Conservation (phyloP, 176 grass and related monocot genomes). For the Avena atlantica region DNA sequence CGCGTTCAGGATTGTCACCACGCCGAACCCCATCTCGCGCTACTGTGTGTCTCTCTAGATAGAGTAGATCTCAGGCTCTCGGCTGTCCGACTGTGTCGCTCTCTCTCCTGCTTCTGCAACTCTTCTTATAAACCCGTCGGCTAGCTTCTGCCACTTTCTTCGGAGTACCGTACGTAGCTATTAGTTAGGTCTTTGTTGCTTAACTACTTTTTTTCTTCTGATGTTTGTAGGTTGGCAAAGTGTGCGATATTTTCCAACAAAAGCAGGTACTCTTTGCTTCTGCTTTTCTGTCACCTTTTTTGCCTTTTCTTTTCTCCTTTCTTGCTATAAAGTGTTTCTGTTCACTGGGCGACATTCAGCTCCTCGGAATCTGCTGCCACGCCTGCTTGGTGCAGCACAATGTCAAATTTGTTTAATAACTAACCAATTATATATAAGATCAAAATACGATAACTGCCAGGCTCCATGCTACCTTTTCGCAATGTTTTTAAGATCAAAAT, state of each 20-base stretch:
- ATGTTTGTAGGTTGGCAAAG: neutral
- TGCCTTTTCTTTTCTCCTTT: no score
- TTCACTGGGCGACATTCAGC: no score
- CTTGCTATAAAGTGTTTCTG: no score
- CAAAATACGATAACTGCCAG: no score
- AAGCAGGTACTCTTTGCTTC: neutral
- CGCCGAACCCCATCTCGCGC: conserved; percentile 62
- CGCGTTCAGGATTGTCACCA: conserved; percentile 56
- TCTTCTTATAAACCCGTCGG: neutral
- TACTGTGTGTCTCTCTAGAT: neutral
- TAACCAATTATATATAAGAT: no score
- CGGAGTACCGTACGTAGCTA: neutral
- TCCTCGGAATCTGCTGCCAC: no score
- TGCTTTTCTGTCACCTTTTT: neutral
- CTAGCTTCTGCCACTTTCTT: neutral
- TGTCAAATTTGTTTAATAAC: no score
- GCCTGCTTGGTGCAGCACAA: no score
- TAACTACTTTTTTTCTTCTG: neutral
- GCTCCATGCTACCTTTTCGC: no score
- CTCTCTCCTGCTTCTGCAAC: neutral
- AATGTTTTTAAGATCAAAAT: no score
- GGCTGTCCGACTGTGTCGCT: neutral
- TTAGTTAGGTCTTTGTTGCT: neutral
- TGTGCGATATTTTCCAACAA: neutral
- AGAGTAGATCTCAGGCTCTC: no score